Evolutionary conservation across 345 rosid species (phyloP), one percentile per base, ranked within the genome.

Genomic region (Acer campestre): DNA sequence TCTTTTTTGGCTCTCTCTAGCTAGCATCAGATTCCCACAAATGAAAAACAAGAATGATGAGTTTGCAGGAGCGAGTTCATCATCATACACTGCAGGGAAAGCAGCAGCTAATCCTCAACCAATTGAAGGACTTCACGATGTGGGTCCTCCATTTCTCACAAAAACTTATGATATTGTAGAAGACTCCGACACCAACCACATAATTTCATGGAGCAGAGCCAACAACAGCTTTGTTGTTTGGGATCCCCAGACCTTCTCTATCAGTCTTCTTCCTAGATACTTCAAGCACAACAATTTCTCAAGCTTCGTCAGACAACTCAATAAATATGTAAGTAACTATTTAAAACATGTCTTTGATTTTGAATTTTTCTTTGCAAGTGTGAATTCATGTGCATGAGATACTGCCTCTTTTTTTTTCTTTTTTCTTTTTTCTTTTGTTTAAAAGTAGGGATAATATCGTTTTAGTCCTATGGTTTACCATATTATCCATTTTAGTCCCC

Each of bases 221-320:
- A 80, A 86, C 69, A 89, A 90, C 78, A 92, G 93, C 80, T 90
- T 92, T 78, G 71, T 92, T 10, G 89, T 92, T 7, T 92, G 93
- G 94, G 92, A 90, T 83, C 93, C 94, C 9, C 92, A 86, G 48
- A 71, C 84, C 53, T 91, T 91, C 79, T 77, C 92, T n/a, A 65
- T 56, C 56, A 80, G 75, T 67, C 89, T 91, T 63, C 86, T 91
- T 35, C 94, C 94, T 5, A 88, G 71, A 81, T 86, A 76, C 86
- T 92, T 92, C 84, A 92, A 92, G 84, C 97, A 92, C 88, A 90
- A 82, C 74, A 92, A 92, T 82, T 92, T 90, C 89, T 92, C 97
- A 11, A 92, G 97, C 86, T 92, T 92, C 81, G 89, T 90, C 70
- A 86, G 97, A 79, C 94, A 92, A 82, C 94, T 92, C 75, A 90